phyloP scores from a whole-genome alignment of 306 rosid genomes.

The Begonia fuchsioides region DNA sequence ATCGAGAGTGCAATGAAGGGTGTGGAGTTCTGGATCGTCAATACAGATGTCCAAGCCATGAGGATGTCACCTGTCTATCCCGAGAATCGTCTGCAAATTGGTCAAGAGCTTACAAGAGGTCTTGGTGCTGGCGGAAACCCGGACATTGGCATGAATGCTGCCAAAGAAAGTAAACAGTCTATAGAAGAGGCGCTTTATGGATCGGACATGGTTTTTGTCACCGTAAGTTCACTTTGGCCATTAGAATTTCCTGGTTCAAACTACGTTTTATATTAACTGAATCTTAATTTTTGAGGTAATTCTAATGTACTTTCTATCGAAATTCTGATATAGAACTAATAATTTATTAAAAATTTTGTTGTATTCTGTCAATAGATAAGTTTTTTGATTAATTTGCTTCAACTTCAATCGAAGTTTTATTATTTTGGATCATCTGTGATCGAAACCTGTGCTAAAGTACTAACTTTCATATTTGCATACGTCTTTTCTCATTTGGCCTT shows the following conservation, averaged over 20 bases:
- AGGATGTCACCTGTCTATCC: conserved; percentile 83
- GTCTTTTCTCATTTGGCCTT: background rate
- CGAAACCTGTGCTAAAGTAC: too few relatives aligned
- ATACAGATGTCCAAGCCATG: conserved; percentile 91
- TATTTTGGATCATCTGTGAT: too few relatives aligned
- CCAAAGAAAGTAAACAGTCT: conserved; percentile 74
- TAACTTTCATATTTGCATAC: background rate
- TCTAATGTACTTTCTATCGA: too few relatives aligned
- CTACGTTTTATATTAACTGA: too few relatives aligned
- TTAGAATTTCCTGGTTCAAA: too few relatives aligned
- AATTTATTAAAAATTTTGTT: too few relatives aligned
- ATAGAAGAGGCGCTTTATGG: conserved; percentile 89
- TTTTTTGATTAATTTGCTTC: too few relatives aligned
- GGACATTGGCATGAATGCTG: conserved; percentile 98
- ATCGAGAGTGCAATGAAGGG: conserved; percentile 90
- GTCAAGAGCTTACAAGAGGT: conserved; percentile 94
- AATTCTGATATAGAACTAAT: background rate
- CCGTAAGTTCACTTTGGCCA: conserved; percentile 37
- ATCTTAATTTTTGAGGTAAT: too few relatives aligned
- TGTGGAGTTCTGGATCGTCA: conserved; percentile 92
- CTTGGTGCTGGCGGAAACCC: conserved; percentile 99
- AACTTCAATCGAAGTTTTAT: too few relatives aligned
- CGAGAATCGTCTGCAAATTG: conserved; percentile 77
- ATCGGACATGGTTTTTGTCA: conserved; percentile 94
- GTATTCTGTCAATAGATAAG: too few relatives aligned